These are phyloP conservation scores for Thalassiosira oceanica DNA, from an alignment of 352 stramenopile genomes.

Conservation along the genomic window DNA sequence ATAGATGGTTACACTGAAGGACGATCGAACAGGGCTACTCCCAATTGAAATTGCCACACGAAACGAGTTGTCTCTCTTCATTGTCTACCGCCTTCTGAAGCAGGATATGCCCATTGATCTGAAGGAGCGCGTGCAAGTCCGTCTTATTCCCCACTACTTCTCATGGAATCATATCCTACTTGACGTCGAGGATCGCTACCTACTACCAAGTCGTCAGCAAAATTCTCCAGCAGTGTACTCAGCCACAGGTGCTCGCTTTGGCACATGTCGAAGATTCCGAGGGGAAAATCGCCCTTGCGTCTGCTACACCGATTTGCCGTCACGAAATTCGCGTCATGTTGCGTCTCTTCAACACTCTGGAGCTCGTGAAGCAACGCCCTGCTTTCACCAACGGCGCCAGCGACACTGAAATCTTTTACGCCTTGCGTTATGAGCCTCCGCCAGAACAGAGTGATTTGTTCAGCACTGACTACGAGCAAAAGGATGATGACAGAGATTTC, in stretches of 20 bases:
- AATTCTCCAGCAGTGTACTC: constrained; percentile 77
- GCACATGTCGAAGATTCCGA: constrained; percentile 76
- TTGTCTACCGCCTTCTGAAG: constrained; percentile 80
- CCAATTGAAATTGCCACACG: constrained; percentile 80
- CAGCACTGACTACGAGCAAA: constrained; percentile 68
- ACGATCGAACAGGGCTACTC: constrained; percentile 68
- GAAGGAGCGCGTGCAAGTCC: constrained; percentile 75
- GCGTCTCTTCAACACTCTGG: constrained; percentile 80
- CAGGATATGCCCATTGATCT: constrained; percentile 78
- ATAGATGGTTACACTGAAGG: constrained; percentile 62
- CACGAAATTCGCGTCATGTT: constrained; percentile 81
- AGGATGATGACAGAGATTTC: constrained; percentile 64
- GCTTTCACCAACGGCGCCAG: constrained; percentile 76
- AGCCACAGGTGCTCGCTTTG: constrained; percentile 78
- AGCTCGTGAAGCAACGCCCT: constrained; percentile 80
- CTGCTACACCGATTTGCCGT: constrained; percentile 75
- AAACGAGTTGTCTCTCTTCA: constrained; percentile 78
- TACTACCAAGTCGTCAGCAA: constrained; percentile 82
- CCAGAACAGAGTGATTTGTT: constrained; percentile 59
- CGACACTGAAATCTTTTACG: constrained; percentile 82
- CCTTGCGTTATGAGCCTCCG: constrained; percentile 75
- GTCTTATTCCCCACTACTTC: constrained; percentile 74
- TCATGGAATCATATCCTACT: constrained; percentile 82
- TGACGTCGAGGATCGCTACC: constrained; percentile 71
- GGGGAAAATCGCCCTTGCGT: constrained; percentile 74